Base-by-base conservation (phyloP, 371 early-diverging fungal species). In the Zychaea mexicana region DNA sequence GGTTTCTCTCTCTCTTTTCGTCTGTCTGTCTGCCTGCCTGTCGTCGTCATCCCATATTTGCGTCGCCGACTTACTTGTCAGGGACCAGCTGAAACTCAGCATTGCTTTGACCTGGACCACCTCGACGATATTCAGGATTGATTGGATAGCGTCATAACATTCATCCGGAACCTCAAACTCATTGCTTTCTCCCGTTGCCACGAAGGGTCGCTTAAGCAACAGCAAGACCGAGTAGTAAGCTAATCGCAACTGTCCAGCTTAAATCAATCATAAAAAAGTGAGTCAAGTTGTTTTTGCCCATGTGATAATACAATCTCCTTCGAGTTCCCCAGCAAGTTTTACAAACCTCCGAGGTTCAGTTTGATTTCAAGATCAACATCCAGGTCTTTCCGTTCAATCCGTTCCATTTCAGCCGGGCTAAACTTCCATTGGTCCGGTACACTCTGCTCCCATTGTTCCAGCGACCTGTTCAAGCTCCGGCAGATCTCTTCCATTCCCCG, bases 331-430 rank as follows among this genome's bases (percentile, higher is more conserved):
- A 45, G 17, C 12, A 45, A 45, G n/a, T 12, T 4, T 19, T 32
- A 12, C 57, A 61, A 64, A 75, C 79, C 75, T 57, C 79, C 74
- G 26, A 42, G 38, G 32, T 74, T 74, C 32, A 79, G 32, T 65
- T 75, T 75, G 22, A 30, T 12, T 21, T 49, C 58, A 6, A 79
- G 60, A 19, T 27, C 62, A 4, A 33, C 21, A 19, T 65, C 36
- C 1, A 76, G 10, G 15, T 54, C 61, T n/a, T 60, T 52, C 12
- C 52, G 53, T 7, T 42, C 61, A 31, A 78, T 60, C 26, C 36
- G 47, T 2, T 68, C 53, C 17, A 68, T 22, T 13, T 78, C 76
- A 0, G 57, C 32, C 13, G 64, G 53, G 45, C 68, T 57, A 4
- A 79, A 36, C 1, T 33, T 45, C 2, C 76, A 58, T 21, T 64